Percentiles rank a stretch among this genome's conserved stretches.
These are phyloP conservation scores for Russula virescens DNA, from an alignment of 768 basidiomycete genomes.

Conservation along the genomic window DNA sequence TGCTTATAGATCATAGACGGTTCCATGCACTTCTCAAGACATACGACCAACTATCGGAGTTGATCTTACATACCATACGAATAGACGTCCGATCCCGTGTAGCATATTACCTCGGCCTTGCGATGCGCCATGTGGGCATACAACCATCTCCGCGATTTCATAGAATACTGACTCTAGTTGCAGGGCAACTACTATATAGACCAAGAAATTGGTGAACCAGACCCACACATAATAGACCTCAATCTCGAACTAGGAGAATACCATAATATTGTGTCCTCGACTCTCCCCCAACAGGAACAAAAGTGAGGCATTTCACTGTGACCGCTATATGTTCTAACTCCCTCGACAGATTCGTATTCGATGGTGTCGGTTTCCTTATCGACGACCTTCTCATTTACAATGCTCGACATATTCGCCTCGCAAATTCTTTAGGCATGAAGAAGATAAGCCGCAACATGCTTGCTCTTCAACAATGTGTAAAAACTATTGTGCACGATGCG, in stretches of 20 bases:
- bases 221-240: constrained; percentile 81
- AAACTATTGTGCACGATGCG: constrained; percentile 59
- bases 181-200: constrained; percentile 84
- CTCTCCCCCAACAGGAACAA: constrained; percentile 59
- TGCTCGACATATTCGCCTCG: constrained; percentile 61
- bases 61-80: constrained; percentile 82
- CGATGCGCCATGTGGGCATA: constrained; percentile 50
- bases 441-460: constrained; percentile 88
- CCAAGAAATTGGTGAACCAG: constrained; percentile 84
- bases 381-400: constrained; percentile 76
- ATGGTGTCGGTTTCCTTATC: constrained; percentile 78
- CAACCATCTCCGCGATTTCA: no score
- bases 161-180: constrained; percentile 5
- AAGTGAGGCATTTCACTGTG: constrained; percentile 41
- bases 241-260: constrained; percentile 73
- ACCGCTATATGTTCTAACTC: constrained; percentile 18
- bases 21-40: constrained; percentile 89
- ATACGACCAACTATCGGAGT: constrained; percentile 81
- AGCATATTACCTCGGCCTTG: constrained; percentile 59
- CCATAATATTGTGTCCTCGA: constrained; percentile 61
- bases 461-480: constrained; percentile 87
- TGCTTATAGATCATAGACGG: constrained; percentile 47
- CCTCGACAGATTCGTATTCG: constrained; percentile 69
- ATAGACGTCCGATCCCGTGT: constrained; percentile 83
- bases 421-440: constrained; percentile 71